phyloP scores from a whole-genome alignment of 1,139 yeast species.

The Suhomyces maxii region DNA sequence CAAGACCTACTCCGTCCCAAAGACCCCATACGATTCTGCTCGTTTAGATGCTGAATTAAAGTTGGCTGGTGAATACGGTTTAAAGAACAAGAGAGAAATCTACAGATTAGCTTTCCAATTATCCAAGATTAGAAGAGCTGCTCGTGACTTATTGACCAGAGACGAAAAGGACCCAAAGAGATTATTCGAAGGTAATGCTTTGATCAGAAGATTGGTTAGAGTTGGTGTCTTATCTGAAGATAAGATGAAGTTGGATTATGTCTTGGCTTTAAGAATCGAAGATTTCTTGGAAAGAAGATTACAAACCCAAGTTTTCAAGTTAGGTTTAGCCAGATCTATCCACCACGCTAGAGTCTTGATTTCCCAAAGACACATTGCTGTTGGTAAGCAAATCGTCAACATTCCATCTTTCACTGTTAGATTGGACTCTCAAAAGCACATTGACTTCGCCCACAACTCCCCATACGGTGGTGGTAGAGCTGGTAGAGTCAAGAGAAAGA shows the following conservation, averaged over 20 bases:
- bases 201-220: constrained; percentile 96
- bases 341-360: constrained; percentile 99
- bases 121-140: constrained; percentile 99
- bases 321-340: constrained; percentile 98
- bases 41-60: constrained; percentile 99
- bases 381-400: constrained; percentile 99
- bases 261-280: constrained; percentile 95
- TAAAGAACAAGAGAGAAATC: constrained; percentile 99
- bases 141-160: constrained; percentile 99
- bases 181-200: constrained; percentile 99
- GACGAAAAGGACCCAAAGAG: constrained; percentile 99
- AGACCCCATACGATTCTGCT: constrained; percentile 98
- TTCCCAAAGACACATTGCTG: constrained; percentile 99
- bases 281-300: constrained; percentile 99
- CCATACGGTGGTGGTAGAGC: constrained; percentile 99
- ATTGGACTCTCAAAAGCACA: constrained; percentile 99
- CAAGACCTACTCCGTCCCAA: constrained; percentile 99
- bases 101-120: constrained; percentile 98
- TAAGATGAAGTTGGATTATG: constrained; percentile 99
- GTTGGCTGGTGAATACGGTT: constrained; percentile 99
- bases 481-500: constrained; percentile 99
- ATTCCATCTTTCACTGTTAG: constrained; percentile 99
- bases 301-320: constrained; percentile 99
- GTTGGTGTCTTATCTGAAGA: constrained; percentile 99
- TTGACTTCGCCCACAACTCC: constrained; percentile 97